Base-by-base conservation (phyloP, 305 asterid genomes). In the Caryopteris hybrid region DNA sequence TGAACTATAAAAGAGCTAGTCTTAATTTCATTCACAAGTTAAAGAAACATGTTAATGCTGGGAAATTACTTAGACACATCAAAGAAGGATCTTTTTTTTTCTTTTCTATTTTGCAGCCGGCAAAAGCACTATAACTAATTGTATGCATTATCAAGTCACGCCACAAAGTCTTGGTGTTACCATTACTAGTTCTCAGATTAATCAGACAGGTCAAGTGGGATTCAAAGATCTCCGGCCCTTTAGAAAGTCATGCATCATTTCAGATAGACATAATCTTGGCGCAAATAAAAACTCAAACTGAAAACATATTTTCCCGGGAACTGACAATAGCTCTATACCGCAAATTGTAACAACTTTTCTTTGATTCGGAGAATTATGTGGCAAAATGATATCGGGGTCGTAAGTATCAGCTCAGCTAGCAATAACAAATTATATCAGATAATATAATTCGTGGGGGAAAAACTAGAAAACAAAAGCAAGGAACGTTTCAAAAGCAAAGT, bases 101-200 rank as follows among this genome's bases (percentile, higher is more conserved):
- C 5, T 33, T 36, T 36, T 41, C 22, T 48, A 64, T 17, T 21
- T 34, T 8, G 74, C 62, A 60, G 38, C 33, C 45, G 25, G 14
- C 36, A 55, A 34, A 31, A 72, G 10, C 55, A 36, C 16, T 1
- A 21, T 7, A 5, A 36, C 41, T 3, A 41, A 17, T 46, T 57
- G 21, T 12, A 7, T 34, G 36, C 45, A 42, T 39, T 41, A 27
- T 33, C 31, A 36, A 45, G 41, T 21, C 33, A 63, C 13, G 71
- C 43, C 54, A 61, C 14, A 12, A 56, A 17, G 9, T 22, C 41
- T 3, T 16, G 22, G 25, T 51, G 20, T 73, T 12, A 17, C 36
- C 62, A 36, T 27, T 3, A 23, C 48, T 27, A n/a, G 52, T 50
- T 51, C 48, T 73, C 73, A 58, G 41, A 58, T 31, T 61, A 66